Evolutionary conservation across 2,329 filamentous ascomycete species (phyloP).

Genomic region (Colletotrichum sp.): DNA sequence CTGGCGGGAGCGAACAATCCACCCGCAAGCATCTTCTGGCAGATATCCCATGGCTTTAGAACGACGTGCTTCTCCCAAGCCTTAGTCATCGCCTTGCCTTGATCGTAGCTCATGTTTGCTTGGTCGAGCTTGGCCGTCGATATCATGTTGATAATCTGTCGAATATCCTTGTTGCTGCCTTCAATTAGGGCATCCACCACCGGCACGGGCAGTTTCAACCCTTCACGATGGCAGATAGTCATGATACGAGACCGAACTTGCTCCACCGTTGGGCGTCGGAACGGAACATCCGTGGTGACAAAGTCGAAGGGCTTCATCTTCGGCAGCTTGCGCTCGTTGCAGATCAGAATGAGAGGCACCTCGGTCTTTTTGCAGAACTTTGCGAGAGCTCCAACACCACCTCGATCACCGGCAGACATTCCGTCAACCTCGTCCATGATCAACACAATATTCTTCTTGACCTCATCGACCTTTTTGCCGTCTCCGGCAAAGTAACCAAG

Average conservation of each 20-base stretch:
- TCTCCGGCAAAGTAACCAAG: constrained; percentile 88
- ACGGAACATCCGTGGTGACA: constrained; percentile 82
- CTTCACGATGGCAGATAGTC: constrained; percentile 93
- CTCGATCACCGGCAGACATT: constrained; percentile 96
- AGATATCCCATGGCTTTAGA: constrained; percentile 98
- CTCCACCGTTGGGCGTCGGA: constrained; percentile 87
- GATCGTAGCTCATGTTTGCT: constrained; percentile 77
- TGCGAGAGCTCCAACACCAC: constrained; percentile 91
- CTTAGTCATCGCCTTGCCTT: constrained; percentile 93
- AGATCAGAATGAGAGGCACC: constrained; percentile 95
- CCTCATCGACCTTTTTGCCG: constrained; percentile 76
- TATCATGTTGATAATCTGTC: constrained; percentile 99
- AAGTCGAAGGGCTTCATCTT: constrained; percentile 99
- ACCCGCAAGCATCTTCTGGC: constrained; percentile 85
- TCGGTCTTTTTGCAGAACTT: constrained; percentile 95
- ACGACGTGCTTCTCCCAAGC: constrained; percentile 98
- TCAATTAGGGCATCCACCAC: constrained; percentile 95
- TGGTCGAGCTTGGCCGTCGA: constrained; percentile 91
- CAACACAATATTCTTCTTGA: constrained; percentile 91
- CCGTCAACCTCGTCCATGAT: constrained; percentile 99
- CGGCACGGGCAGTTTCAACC: constrained; percentile 79
- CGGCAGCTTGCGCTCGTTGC: constrained; percentile 88
- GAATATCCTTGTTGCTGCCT: constrained; percentile 92
- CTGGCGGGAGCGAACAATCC: constrained; percentile 85
- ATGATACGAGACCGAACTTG: constrained; percentile 91